Conservation (phyloP, 23 red algal species). For the Gracilaria domingensis region DNA sequence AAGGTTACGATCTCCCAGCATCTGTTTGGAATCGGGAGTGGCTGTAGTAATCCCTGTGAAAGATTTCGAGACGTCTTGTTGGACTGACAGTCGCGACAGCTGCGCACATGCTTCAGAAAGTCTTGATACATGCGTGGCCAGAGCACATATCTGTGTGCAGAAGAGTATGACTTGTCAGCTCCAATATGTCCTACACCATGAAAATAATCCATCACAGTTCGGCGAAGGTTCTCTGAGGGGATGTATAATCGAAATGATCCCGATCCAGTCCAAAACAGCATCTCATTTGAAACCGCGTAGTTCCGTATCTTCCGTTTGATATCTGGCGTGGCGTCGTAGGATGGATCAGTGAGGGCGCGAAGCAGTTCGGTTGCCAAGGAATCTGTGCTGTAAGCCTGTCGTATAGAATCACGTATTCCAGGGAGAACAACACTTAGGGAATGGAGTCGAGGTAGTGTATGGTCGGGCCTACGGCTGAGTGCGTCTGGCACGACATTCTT, state of each 20-base stretch:
- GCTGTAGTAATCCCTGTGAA: conserved; percentile 14
- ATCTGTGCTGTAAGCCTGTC: background rate
- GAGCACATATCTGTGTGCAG: background rate
- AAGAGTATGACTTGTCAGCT: conserved; percentile 7
- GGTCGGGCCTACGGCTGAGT: conserved; percentile 3
- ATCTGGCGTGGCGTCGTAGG: too few relatives aligned
- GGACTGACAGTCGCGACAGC: background rate
- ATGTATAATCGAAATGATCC: background rate
- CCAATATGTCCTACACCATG: conserved; percentile 21
- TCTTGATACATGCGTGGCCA: conserved; percentile 24
- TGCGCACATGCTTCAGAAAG: too few relatives aligned
- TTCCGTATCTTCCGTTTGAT: background rate
- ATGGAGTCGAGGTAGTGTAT: background rate
- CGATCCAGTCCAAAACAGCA: background rate
- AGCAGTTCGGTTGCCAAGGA: too few relatives aligned
- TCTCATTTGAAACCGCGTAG: background rate
- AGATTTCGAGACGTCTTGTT: too few relatives aligned
- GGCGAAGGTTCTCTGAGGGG: too few relatives aligned
- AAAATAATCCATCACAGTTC: background rate
- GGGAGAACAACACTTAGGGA: background rate
- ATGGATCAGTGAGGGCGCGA: too few relatives aligned
- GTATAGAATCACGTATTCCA: background rate
- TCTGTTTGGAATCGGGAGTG: background rate
- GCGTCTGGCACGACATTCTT: conserved; percentile 4
- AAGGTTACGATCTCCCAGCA: conserved; percentile 41